These are phyloP conservation scores for Calycina herbarum DNA, from an alignment of 2,329 filamentous ascomycete species.

Conservation along the genomic window DNA sequence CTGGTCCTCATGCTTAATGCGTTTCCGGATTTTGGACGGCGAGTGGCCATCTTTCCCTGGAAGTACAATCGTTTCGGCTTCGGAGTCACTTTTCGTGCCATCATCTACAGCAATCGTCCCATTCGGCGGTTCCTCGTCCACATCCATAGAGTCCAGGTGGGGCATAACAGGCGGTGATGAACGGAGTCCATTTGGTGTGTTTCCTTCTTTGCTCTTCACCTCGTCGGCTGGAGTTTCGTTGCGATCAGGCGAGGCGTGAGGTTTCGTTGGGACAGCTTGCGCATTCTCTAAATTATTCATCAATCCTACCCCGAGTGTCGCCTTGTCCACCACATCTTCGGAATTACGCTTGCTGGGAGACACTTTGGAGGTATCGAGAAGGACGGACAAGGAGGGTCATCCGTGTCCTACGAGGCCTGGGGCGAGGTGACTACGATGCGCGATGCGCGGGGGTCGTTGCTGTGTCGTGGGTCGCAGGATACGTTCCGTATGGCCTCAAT, in stretches of 20 bases:
- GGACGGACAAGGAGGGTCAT: conserved; percentile 37
- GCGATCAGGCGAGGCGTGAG: conserved; percentile 25
- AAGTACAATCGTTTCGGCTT: conserved; percentile 71
- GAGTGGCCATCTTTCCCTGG: conserved; percentile 65
- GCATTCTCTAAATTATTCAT: conserved; percentile 36
- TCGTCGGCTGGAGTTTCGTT: conserved; percentile 26
- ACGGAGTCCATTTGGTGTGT: conserved; percentile 32
- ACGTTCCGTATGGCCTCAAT: conserved; percentile 12
- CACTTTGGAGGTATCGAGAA: conserved; percentile 36
- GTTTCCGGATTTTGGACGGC: conserved; percentile 61
- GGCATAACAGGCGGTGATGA: conserved; percentile 35
- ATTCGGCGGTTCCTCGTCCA: conserved; percentile 22
- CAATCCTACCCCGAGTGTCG: conserved; percentile 35
- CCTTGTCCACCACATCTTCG: conserved; percentile 36
- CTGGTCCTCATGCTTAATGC: conserved; percentile 63
- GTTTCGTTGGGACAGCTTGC: conserved; percentile 27
- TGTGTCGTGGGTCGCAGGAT: conserved; percentile 16
- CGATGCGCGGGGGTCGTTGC: conserved; percentile 5
- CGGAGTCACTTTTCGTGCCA: conserved; percentile 60
- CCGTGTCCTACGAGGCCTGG: conserved; percentile 30
- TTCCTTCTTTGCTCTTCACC: conserved; percentile 22
- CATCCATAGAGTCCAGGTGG: conserved; percentile 27
- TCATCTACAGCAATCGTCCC: conserved; percentile 20
- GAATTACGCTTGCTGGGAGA: conserved; percentile 33
- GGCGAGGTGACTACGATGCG: conserved; percentile 8